These are phyloP conservation scores for Zasmidium angulare DNA, from an alignment of 2,329 filamentous ascomycete genomes.

Conservation along the genomic window DNA sequence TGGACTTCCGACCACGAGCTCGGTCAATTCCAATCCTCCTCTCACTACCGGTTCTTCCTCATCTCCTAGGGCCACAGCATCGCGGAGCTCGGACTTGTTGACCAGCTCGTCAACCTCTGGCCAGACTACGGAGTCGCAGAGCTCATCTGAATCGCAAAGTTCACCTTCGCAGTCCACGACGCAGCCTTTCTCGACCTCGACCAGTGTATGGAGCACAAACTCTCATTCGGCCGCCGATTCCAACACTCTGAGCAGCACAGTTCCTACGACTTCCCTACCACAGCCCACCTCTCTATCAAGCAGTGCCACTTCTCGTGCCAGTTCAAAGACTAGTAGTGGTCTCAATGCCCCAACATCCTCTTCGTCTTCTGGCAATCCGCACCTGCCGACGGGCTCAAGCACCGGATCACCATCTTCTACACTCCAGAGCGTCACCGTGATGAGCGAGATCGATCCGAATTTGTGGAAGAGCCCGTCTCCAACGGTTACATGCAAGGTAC, in stretches of 20 bases:
- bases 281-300: neutral
- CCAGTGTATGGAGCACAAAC: too few species aligned
- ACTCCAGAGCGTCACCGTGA: neutral
- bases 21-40: neutral
- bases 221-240: too few species aligned
- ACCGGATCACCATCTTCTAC: neutral
- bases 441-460: conserved; percentile 2
- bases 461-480: conserved; percentile 8
- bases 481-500: conserved; percentile 10
- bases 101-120: neutral
- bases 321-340: neutral
- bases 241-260: too few species aligned
- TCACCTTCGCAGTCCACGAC: too few species aligned
- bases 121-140: neutral
- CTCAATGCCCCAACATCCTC: neutral
- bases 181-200: too few species aligned
- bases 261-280: too few species aligned
- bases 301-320: neutral
- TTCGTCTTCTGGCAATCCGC: neutral
- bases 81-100: neutral
- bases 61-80: neutral
- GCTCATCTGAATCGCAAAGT: too few species aligned
- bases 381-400: neutral
- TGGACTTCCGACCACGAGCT: too few species aligned
- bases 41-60: neutral